A percentile compares a stretch with the other conserved stretches of the same genome.
These are phyloP conservation scores for Botrytis hyacinthi DNA, from an alignment of 2,329 filamentous ascomycete genomes.

Conservation along the genomic window DNA sequence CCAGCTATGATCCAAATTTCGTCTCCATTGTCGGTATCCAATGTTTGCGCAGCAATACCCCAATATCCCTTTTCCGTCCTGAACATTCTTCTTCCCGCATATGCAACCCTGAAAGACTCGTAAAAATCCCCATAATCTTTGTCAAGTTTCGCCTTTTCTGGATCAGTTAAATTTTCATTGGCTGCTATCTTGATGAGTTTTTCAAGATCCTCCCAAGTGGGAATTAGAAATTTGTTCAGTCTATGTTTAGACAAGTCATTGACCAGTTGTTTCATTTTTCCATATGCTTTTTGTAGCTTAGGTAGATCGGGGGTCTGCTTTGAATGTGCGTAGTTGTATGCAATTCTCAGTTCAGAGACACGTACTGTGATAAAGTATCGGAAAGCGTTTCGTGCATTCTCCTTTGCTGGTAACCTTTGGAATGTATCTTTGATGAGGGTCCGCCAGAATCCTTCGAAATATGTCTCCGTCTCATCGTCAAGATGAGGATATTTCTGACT, in stretches of 20 bases:
- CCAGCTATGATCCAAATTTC: constrained; percentile 18
- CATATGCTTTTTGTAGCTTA: not conserved
- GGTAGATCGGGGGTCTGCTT: not conserved
- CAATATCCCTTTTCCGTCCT: constrained; percentile 3
- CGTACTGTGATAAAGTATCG: constrained; percentile 17
- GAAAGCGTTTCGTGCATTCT: constrained; percentile 1
- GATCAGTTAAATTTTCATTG: not conserved
- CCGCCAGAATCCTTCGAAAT: constrained; percentile 24
- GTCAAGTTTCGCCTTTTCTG: constrained; percentile 5
- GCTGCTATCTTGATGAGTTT: not conserved
- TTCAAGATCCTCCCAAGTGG: not conserved
- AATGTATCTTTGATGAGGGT: constrained; percentile 24
- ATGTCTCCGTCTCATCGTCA: not conserved
- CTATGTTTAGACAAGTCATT: not conserved
- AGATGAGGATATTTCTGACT: not conserved
- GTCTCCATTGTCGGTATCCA: not conserved
- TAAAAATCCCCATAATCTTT: constrained; percentile 16
- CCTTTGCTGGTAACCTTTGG: constrained; percentile 8
- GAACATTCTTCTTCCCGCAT: constrained; percentile 23
- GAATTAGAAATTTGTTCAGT: not conserved
- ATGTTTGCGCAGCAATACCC: constrained; percentile 15
- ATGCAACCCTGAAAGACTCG: constrained; percentile 19
- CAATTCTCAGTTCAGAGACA: constrained; percentile 7
- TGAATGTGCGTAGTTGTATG: not conserved
- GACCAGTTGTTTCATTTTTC: not conserved